Evolutionary conservation across 495 filamentous ascomycete species (phyloP).

Genomic region (Letharia columbiana): DNA sequence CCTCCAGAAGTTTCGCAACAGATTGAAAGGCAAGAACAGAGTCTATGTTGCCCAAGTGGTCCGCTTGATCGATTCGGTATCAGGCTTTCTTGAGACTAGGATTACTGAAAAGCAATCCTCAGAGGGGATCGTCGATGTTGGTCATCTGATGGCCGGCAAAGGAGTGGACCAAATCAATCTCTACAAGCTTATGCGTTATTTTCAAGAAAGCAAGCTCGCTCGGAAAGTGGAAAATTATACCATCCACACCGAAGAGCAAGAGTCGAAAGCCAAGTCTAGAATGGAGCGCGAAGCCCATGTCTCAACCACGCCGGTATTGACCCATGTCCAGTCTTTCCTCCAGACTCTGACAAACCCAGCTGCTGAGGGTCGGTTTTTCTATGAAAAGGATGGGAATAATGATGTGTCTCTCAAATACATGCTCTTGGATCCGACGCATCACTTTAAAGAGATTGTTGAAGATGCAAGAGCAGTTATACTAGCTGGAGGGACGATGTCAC

Average conservation of each 20-base stretch:
- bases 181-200: conserved; percentile 75
- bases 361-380: conserved; percentile 80
- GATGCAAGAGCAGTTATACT: conserved; percentile 83
- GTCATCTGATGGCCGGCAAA: conserved; percentile 68
- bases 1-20: conserved; percentile 77
- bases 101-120: conserved; percentile 26
- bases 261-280: conserved; percentile 26
- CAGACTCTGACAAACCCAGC: conserved; percentile 79
- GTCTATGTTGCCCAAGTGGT: conserved; percentile 84
- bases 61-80: conserved; percentile 68
- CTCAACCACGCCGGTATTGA: conserved; percentile 62
- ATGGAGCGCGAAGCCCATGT: conserved; percentile 9
- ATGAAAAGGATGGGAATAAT: conserved; percentile 45
- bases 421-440: conserved; percentile 85
- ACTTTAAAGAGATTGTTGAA: conserved; percentile 81
- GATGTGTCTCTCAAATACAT: conserved; percentile 71
- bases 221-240: conserved; percentile 89
- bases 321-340: conserved; percentile 76
- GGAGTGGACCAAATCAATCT: conserved; percentile 93
- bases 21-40: conserved; percentile 84
- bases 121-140: conserved; percentile 59
- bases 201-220: conserved; percentile 87
- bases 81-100: conserved; percentile 51
- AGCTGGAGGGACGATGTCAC: conserved; percentile 95
- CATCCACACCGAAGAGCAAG: conserved; percentile 46